A percentile compares a stretch with the other conserved stretches of the same genome.
Conservation (phyloP, 371 early-diverging fungal genomes). For the Cladochytrium tenue region DNA sequence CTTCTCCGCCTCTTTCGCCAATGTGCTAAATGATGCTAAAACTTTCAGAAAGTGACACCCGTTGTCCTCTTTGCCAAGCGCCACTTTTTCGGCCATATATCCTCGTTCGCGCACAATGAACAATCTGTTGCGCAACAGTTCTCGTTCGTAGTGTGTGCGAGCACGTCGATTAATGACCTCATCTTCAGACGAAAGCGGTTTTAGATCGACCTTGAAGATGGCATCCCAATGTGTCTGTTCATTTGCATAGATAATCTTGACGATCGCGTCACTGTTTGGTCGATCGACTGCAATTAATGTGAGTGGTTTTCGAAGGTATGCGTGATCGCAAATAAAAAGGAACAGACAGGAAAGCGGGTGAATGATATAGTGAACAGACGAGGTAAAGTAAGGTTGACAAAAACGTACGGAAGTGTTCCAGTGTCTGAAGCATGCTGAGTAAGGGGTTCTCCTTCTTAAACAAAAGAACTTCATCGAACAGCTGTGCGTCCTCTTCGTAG, state of each 20-base stretch:
- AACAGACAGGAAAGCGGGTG: background rate
- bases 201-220: constrained; percentile 17
- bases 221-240: constrained; percentile 35
- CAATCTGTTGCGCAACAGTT: constrained; percentile 37
- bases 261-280: constrained; percentile 31
- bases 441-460: constrained; percentile 10
- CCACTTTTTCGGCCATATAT: background rate
- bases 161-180: constrained; percentile 9
- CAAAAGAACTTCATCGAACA: constrained; percentile 23
- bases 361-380: no score
- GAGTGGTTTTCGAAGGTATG: no score
- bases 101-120: constrained; percentile 47
- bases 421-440: background rate
- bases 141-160: constrained; percentile 19
- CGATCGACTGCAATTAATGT: constrained; percentile 13
- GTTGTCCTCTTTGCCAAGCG: constrained; percentile 3
- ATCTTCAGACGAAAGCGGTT: background rate
- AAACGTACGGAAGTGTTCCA: constrained; percentile 12
- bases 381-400: no score
- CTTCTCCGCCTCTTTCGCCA: constrained; percentile 53
- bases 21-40: constrained; percentile 48
- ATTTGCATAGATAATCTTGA: constrained; percentile 32
- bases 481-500: constrained; percentile 16
- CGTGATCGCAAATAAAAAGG: background rate
- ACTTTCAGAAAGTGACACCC: constrained; percentile 45